Evolutionary conservation across 345 rosid genomes (phyloP), one percentile per base, ranked within the genome.

Genomic region (Eucalyptus curtisii): DNA sequence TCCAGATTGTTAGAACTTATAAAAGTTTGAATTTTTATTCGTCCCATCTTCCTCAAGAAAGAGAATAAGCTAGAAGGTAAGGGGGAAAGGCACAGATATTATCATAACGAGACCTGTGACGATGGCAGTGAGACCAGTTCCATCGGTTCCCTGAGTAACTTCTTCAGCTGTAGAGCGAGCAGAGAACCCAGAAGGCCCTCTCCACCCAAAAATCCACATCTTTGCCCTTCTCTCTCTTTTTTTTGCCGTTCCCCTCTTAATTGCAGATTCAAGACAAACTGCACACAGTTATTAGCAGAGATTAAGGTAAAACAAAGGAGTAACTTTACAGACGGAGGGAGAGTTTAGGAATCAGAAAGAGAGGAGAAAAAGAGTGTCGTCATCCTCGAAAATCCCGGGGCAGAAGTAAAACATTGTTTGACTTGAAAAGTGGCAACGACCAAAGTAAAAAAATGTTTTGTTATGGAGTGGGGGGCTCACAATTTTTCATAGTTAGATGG

Each of bases 131-230:
- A 93, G 91, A 71, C 90, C 94, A 87, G 91, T 86, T n/a, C 91
- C 93, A 89, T 94, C 94, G 81, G 93, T 86, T 84, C 94, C 94
- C 40, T 88, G 88, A 22, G 95, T 94, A 50, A 93, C 94, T 86
- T 93, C 90, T 86, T 92, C 93, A 9, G 93, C 93, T 3, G 93
- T 92, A 49, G 93, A 92, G 47, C 88, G 24, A 7, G 92, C 91
- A 19, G 94, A 93, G 55, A 25, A 48, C 9, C 53, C 50, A 85
- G 86, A 85, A 85, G 50, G 50, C 57, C 86, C 33, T 48, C 17
- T 48, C 50, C 55, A 30, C 55, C 50, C 50, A 15, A 45, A 84
- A 25, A 84, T 84, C 86, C 89, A 90, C 91, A 90, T 90, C 84
- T 37, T 4, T 13, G 7, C 7, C 44, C 7, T 7, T 82, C 30